Percentiles rank a stretch among this genome's conserved stretches.
phyloP scores from a whole-genome alignment of 257 asterid genomes.

The Prunella vulgaris region DNA sequence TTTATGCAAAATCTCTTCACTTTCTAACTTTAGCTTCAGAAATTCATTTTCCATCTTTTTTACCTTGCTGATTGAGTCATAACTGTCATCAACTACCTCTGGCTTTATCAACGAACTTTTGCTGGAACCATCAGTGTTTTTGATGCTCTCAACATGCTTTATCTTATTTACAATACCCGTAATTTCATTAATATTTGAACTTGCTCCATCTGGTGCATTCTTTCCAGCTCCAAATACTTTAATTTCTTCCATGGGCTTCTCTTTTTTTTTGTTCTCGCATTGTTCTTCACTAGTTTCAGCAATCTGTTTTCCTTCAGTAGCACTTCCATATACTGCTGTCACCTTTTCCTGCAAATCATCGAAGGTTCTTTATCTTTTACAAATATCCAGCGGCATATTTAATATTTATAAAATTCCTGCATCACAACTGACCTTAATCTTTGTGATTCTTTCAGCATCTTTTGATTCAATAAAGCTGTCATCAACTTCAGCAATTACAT shows the following conservation, averaged over 20 bases:
- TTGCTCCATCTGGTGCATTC: conserved; percentile 9
- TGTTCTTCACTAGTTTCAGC: conserved; percentile 15
- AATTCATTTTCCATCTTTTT: conserved; percentile 28
- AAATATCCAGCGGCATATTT: conserved; percentile 17
- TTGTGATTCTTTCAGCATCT: conserved; percentile 26
- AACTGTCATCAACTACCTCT: conserved; percentile 26
- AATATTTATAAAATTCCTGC: conserved; percentile 25
- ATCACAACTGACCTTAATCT: conserved; percentile 40
- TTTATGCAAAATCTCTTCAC: conserved; percentile 42
- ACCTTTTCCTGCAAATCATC: conserved; percentile 35
- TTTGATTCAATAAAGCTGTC: conserved; percentile 23
- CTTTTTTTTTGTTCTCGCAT: conserved; percentile 23
- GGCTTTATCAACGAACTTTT: conserved; percentile 23
- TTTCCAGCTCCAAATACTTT: conserved; percentile 1
- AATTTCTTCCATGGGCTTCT: conserved; percentile 13
- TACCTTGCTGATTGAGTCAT: conserved; percentile 21
- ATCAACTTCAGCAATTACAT: conserved; percentile 31
- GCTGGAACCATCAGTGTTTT: conserved; percentile 5
- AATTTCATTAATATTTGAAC: conserved; percentile 8
- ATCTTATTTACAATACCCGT: neutral
- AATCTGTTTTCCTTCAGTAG: conserved; percentile 13
- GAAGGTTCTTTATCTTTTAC: conserved; percentile 2
- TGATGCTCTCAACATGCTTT: conserved; percentile 17
- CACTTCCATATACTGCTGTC: conserved; percentile 17
- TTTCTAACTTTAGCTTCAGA: conserved; percentile 55